Conservation (phyloP, 805 yeast species). For the Hanseniaspora lindneri region DNA sequence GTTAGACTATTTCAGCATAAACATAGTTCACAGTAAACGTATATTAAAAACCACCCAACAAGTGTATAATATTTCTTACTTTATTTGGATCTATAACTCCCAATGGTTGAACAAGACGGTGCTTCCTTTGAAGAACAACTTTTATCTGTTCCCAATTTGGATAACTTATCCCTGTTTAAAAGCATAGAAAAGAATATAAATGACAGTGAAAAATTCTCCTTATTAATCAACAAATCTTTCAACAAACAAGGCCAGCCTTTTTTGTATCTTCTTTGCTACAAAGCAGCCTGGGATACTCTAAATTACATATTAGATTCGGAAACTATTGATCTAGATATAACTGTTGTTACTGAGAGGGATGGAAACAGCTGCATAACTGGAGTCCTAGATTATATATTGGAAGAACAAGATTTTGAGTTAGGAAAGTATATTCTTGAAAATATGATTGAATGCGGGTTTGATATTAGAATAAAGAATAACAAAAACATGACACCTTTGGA, state of each 20-base stretch:
- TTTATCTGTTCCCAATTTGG: slow-evolving; percentile 76
- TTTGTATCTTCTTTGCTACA: slow-evolving; percentile 66
- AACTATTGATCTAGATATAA: slow-evolving; percentile 1
- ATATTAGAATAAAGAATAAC: slow-evolving; percentile 51
- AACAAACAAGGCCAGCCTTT: slow-evolving; percentile 74
- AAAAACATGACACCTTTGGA: slow-evolving; percentile 66
- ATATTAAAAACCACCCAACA: too few relatives aligned
- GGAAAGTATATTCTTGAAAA: slow-evolving; percentile 68
- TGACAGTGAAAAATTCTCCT: slow-evolving; percentile 29
- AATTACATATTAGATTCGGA: slow-evolving; percentile 74
- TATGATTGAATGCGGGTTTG: slow-evolving; percentile 83
- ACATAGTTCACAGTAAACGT: too few relatives aligned
- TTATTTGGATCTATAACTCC: neutral
- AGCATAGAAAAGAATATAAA: slow-evolving; percentile 39
- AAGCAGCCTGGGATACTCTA: slow-evolving; percentile 77
- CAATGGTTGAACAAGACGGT: slow-evolving; percentile 37
- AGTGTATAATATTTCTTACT: too few relatives aligned
- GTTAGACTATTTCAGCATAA: too few relatives aligned
- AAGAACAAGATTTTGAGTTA: slow-evolving; percentile 60
- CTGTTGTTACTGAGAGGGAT: slow-evolving; percentile 38
- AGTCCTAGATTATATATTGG: slow-evolving; percentile 64
- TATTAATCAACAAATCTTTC: slow-evolving; percentile 53
- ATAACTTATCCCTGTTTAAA: slow-evolving; percentile 64
- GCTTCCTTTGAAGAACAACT: slow-evolving; percentile 71
- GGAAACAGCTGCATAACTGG: slow-evolving; percentile 85